Evolutionary conservation across 192 early-diverging fungal species (phyloP).

Genomic region (Backusella tuberculispora): DNA sequence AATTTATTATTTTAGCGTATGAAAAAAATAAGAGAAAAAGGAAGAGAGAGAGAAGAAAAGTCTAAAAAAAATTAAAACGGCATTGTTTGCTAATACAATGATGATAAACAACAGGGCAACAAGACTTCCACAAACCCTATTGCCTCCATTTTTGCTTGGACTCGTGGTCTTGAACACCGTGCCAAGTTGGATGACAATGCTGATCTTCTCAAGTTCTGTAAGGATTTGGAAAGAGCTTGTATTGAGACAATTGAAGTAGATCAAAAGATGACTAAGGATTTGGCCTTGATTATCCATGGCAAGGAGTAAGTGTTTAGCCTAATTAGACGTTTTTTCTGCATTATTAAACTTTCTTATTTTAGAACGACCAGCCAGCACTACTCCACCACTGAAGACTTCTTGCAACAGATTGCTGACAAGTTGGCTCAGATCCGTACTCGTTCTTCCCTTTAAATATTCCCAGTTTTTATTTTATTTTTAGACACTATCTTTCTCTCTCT

Average conservation of each 20-base stretch:
- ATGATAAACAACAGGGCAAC: conserved; percentile 55
- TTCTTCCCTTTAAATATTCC: conserved; percentile 29
- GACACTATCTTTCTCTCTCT: neutral
- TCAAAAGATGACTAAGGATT: conserved; percentile 96
- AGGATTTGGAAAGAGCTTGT: conserved; percentile 84
- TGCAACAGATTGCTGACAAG: conserved; percentile 76
- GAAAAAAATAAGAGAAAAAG: neutral
- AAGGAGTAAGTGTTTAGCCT: conserved; percentile 49
- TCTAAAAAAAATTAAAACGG: neutral
- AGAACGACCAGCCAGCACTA: conserved; percentile 81
- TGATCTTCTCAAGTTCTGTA: conserved; percentile 72
- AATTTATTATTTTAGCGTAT: neutral
- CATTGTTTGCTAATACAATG: neutral
- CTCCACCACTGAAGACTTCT: conserved; percentile 85
- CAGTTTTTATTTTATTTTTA: neutral
- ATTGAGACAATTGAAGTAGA: conserved; percentile 83
- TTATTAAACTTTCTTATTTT: conserved; percentile 6
- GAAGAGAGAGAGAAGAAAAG: neutral
- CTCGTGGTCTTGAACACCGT: conserved; percentile 91
- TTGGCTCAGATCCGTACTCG: conserved; percentile 31
- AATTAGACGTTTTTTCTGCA: neutral
- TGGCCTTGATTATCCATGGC: conserved; percentile 94
- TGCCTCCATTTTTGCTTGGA: conserved; percentile 95
- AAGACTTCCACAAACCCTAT: conserved; percentile 97
- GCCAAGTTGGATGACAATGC: conserved; percentile 89